These are phyloP conservation scores for Pleurotus cornucopiae DNA, from an alignment of 768 basidiomycete genomes.

Conservation along the genomic window DNA sequence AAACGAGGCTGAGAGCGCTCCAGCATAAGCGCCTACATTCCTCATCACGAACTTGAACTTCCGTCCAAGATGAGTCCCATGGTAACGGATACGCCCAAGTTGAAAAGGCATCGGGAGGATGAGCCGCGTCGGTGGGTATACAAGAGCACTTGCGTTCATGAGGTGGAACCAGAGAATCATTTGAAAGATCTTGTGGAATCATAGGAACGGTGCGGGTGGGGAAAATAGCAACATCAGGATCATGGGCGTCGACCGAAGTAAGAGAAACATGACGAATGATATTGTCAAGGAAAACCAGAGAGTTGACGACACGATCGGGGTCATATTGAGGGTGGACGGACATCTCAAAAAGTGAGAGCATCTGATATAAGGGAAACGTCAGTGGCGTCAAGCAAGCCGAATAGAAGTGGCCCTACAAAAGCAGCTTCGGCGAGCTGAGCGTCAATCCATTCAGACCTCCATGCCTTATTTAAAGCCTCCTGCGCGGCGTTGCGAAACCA, in stretches of 20 bases:
- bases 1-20: conserved; percentile 66
- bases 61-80: conserved; percentile 60
- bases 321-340: conserved; percentile 68
- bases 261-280: conserved; percentile 56
- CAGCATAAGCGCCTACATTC: conserved; percentile 76
- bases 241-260: conserved; percentile 51
- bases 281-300: conserved; percentile 58
- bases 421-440: conserved; percentile 70
- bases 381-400: neutral
- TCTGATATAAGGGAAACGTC: conserved; percentile 30
- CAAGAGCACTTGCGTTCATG: conserved; percentile 39
- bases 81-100: conserved; percentile 48
- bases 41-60: conserved; percentile 55
- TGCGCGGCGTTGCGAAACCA: conserved; percentile 56
- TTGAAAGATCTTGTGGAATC: conserved; percentile 22
- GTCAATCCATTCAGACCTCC: conserved; percentile 51
- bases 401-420: conserved; percentile 37
- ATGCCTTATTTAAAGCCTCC: conserved; percentile 45
- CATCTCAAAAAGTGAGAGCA: conserved; percentile 74
- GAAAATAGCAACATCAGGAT: conserved; percentile 50
- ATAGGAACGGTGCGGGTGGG: conserved; percentile 47
- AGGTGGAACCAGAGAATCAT: neutral
- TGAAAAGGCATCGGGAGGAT: conserved; percentile 29
- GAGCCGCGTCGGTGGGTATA: conserved; percentile 30
- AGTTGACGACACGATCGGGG: conserved; percentile 44